Conservation (phyloP, 176 grass and related monocot genomes). For the Hsuehochloa calcarea region DNA sequence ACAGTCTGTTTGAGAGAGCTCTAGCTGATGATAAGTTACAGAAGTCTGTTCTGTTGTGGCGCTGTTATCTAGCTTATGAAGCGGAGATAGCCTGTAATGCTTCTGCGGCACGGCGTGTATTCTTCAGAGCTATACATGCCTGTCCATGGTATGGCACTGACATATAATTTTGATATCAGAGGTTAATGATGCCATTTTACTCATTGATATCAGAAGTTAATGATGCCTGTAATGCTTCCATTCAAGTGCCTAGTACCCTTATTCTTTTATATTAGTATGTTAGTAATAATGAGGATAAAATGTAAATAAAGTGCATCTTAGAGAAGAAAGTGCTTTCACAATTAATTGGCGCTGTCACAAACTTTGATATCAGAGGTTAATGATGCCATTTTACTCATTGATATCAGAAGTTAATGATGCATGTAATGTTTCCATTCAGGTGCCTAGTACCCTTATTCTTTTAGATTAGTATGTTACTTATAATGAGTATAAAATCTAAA, state of each 20-base stretch:
- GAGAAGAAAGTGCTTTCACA: not conserved
- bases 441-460: not conserved
- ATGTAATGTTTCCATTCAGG: not conserved
- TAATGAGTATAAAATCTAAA: slow-evolving; percentile 3
- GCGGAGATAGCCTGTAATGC: slow-evolving; percentile 61
- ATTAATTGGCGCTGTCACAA: not conserved
- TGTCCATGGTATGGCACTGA: slow-evolving; percentile 75
- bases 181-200: slow-evolving; percentile 4
- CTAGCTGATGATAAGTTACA: slow-evolving; percentile 77
- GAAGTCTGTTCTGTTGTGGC: slow-evolving; percentile 91
- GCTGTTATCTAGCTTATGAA: slow-evolving; percentile 84
- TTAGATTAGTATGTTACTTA: not conserved
- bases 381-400: not conserved
- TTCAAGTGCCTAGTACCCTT: not conserved
- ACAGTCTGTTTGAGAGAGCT: slow-evolving; percentile 89
- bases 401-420: not conserved
- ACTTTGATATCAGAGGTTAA: not conserved
- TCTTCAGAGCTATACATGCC: slow-evolving; percentile 98
- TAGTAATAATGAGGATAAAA: not conserved
- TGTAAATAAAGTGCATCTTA: not conserved
- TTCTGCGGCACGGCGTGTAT: slow-evolving; percentile 69
- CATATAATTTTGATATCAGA: not conserved
- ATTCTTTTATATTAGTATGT: not conserved
- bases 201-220: not conserved
- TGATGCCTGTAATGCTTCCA: not conserved